phyloP scores from a whole-genome alignment of 257 asterid genomes.

The Oldenlandia corymbosa region DNA sequence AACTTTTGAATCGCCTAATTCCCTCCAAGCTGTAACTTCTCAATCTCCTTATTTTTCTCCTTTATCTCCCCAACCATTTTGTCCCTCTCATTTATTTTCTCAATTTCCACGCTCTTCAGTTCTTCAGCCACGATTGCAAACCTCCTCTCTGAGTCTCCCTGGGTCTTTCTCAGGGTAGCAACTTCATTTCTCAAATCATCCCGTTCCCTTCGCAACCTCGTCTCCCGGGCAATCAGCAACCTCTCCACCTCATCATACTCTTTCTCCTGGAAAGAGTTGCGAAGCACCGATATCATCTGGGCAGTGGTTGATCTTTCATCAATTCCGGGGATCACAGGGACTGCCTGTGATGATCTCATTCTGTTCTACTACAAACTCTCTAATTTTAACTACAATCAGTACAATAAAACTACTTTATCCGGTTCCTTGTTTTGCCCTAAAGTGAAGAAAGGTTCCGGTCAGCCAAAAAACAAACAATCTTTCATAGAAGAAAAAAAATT shows the following conservation, averaged over 20 bases:
- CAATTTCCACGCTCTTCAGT: background rate
- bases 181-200: slow-evolving; percentile 16
- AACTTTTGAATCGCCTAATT: background rate
- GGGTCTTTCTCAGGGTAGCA: slow-evolving; percentile 13
- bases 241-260: slow-evolving; percentile 25
- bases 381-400: background rate
- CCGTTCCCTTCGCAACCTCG: slow-evolving; percentile 16
- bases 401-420: background rate
- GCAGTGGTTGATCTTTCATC: slow-evolving; percentile 13
- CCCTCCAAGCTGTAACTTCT: background rate
- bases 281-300: slow-evolving; percentile 21
- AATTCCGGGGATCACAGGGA: background rate
- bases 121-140: background rate
- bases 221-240: slow-evolving; percentile 25
- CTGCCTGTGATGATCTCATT: background rate
- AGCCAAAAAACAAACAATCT: too few species aligned
- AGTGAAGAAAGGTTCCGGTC: too few species aligned
- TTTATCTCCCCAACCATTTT: slow-evolving; percentile 1
- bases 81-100: background rate
- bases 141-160: slow-evolving; percentile 12
- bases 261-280: slow-evolving; percentile 21
- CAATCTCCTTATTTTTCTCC: background rate
- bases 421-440: too few species aligned
- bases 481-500: too few species aligned
- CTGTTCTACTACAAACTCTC: background rate